Percentiles rank a stretch among this genome's conserved stretches.
Evolutionary conservation across 2,329 filamentous ascomycete species (phyloP).

Genomic region (Capronia americana): DNA sequence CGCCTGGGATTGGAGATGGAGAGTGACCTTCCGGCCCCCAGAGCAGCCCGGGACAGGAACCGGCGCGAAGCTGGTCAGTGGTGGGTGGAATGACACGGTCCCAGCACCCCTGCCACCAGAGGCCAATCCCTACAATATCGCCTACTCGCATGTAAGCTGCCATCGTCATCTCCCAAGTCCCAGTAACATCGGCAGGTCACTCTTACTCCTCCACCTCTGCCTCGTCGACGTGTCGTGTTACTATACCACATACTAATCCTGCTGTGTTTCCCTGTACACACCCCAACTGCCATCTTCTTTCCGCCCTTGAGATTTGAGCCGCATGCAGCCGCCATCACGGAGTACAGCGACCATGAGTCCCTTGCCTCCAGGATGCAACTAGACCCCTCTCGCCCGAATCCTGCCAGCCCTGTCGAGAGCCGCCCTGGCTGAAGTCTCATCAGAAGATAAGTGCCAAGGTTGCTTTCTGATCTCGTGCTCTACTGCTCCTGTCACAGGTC

Average conservation of each 20-base stretch:
- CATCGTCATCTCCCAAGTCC: not conserved
- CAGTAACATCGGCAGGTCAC: not conserved
- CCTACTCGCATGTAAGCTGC: not conserved
- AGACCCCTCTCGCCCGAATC: not conserved
- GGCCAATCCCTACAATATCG: not conserved
- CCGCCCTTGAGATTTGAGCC: not conserved
- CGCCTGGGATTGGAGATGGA: not conserved
- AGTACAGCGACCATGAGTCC: not conserved
- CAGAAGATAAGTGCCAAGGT: not conserved
- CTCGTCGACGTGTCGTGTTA: not conserved
- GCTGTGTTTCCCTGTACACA: not conserved
- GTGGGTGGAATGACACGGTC: not conserved
- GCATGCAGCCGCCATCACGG: not conserved
- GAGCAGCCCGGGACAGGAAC: not conserved
- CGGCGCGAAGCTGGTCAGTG: not conserved
- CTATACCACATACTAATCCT: not conserved
- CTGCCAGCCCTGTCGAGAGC: not conserved
- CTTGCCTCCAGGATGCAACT: not conserved
- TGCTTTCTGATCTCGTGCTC: slow-evolving; percentile 2
- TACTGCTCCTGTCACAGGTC: slow-evolving; percentile 5
- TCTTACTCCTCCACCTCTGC: not conserved
- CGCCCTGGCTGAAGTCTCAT: not conserved
- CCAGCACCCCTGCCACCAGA: not conserved
- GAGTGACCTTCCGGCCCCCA: slow-evolving; percentile 4
- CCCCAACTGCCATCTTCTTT: not conserved